Evolutionary conservation across 805 yeast species (phyloP), one percentile per base, ranked within the genome.

Genomic region (Metschnikowia henanensis): DNA sequence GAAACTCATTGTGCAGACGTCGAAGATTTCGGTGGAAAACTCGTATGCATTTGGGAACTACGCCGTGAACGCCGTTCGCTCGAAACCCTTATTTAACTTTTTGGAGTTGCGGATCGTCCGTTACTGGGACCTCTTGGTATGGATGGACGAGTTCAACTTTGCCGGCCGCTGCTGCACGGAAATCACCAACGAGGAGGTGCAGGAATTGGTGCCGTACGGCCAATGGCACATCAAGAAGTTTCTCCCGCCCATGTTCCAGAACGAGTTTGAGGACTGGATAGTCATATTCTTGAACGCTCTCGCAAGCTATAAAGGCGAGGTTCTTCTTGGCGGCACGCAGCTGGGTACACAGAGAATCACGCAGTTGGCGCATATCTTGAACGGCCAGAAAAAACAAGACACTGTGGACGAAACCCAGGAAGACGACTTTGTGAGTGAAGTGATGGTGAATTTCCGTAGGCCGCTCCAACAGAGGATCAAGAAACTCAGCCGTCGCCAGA

Each of bases 131-230:
- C 58, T 84, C 15, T 68, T 94, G 50, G 68, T 94, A 2, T 95
- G 97, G 98, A 87, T 92, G 95, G 97, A 94, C 60, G 83, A 84
- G 53, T 80, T 79, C 56, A 94, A 94, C 58, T 90, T 75, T 62
- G 86, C 95, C 33, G 99, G 99, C 6, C 62, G 81, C 38, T 70
- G 70, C 46, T 77, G 82, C 55, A 55, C 57, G 16, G 69, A 70
- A 41, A 75, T 79, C 39, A 64, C 72, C 4, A 71, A 65, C 40
- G 69, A 66, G 3, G 75, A 72, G 15, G 55, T 62, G 5, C 81
- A 76, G 52, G 62, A 66, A 22, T 61, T 79, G 46, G 61, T 62
- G 9, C 81, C 87, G 1, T 73, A 65, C 37, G 76, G 77, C 45
- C 65, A 81, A 37, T 94, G 99, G 99, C 94, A 87, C 46, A 75